Percentiles rank a stretch among this genome's conserved stretches.
Evolutionary conservation across 495 filamentous ascomycete species (phyloP).

Genomic region (Parathielavia appendiculata): DNA sequence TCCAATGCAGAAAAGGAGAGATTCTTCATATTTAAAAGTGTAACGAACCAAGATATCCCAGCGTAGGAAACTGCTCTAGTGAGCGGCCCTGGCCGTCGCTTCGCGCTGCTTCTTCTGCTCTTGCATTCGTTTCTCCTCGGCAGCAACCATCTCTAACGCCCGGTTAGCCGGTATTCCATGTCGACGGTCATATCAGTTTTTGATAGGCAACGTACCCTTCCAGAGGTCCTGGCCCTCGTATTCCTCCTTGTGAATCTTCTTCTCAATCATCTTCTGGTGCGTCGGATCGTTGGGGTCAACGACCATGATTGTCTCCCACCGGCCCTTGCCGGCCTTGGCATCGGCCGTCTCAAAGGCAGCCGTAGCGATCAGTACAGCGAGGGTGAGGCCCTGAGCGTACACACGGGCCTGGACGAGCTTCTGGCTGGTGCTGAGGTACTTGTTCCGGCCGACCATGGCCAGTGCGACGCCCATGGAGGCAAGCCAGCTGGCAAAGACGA

Average conservation of each 20-base stretch:
- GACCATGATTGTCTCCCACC: slow-evolving; percentile 69
- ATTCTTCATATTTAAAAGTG: background rate
- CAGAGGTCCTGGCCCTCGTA: slow-evolving; percentile 80
- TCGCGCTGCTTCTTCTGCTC: slow-evolving; percentile 48
- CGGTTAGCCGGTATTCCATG: slow-evolving; percentile 16
- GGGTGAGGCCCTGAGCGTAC: slow-evolving; percentile 92
- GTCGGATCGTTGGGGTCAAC: slow-evolving; percentile 64
- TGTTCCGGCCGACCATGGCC: slow-evolving; percentile 70
- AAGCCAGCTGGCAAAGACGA: slow-evolving; percentile 80
- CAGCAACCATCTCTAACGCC: slow-evolving; percentile 64
- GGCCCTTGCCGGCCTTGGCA: slow-evolving; percentile 66
- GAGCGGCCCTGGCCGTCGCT: slow-evolving; percentile 9
- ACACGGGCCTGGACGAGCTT: slow-evolving; percentile 97
- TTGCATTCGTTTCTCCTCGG: slow-evolving; percentile 65
- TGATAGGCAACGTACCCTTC: slow-evolving; percentile 54
- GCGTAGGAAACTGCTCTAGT: background rate
- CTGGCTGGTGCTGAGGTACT: slow-evolving; percentile 68
- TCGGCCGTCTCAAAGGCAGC: slow-evolving; percentile 89
- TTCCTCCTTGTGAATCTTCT: slow-evolving; percentile 64
- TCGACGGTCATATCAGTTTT: background rate
- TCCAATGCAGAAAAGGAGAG: slow-evolving; percentile 12
- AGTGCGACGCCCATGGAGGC: slow-evolving; percentile 74
- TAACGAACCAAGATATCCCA: too few relatives aligned
- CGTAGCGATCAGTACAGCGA: slow-evolving; percentile 80
- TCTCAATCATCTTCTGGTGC: slow-evolving; percentile 68